Percentiles rank a stretch among this genome's conserved stretches.
Evolutionary conservation across 2,329 filamentous ascomycete species (phyloP).

Genomic region (Colletotrichum orchidophilum): DNA sequence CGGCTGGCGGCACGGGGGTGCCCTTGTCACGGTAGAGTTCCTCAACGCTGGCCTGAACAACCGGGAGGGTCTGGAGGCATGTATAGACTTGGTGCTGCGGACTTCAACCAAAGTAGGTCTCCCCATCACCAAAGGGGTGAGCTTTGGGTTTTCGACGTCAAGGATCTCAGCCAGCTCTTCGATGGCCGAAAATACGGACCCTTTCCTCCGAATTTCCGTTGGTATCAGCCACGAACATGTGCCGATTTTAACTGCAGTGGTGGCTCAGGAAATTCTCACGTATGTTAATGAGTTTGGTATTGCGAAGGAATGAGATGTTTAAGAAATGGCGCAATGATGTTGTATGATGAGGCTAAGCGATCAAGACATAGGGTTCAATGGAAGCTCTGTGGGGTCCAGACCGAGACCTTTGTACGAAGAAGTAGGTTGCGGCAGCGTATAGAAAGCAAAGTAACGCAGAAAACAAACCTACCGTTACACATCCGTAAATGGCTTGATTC

Average conservation of each 20-base stretch:
- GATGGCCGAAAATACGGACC: not conserved
- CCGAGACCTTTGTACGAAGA: too few species aligned
- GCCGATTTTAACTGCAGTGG: not conserved
- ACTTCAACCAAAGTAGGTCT: not conserved
- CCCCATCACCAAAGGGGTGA: not conserved
- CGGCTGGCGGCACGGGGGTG: too few species aligned
- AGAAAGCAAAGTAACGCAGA: too few species aligned
- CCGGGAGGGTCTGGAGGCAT: not conserved
- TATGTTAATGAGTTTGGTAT: not conserved
- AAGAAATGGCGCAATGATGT: too few species aligned
- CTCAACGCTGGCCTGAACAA: not conserved
- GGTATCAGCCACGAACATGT: too few species aligned
- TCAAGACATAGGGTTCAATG: too few species aligned
- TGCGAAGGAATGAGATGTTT: too few species aligned
- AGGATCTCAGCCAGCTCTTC: not conserved
- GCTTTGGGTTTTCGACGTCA: not conserved
- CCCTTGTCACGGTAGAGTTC: not conserved
- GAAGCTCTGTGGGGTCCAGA: too few species aligned
- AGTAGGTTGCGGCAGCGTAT: too few species aligned
- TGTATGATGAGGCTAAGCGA: too few species aligned
- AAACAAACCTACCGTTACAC: too few species aligned
- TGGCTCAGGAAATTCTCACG: not conserved
- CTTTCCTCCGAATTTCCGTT: not conserved
- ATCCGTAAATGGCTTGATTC: too few species aligned
- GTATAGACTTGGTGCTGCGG: not conserved